Evolutionary conservation across 192 early-diverging fungal species (phyloP), one percentile per base, ranked within the genome.

Genomic region (Coemansia sp.): DNA sequence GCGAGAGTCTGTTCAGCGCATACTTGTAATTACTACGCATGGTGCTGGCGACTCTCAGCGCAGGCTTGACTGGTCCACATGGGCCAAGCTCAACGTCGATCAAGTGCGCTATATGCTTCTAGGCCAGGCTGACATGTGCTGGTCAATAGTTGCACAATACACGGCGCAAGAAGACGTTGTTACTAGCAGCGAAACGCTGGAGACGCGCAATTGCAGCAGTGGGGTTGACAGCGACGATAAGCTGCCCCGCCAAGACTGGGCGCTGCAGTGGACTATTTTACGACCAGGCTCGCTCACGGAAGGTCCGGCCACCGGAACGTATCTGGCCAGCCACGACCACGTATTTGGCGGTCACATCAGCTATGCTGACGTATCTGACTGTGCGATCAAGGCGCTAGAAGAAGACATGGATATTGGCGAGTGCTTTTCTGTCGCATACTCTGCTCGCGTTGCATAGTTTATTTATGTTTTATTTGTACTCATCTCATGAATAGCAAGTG

Each of bases 401-500:
- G 63, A 74, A 32, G 52, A 68, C 15, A 80, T 80, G 77, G 77
- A 80, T 37, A 35, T 68, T 56, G 65, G 61, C 0, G 65, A 70
- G 16, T 62, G 61, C 0, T 80, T 80, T 53, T 80, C 77, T 15
- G 62, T 80, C 10, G 77, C 77, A 0, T 80, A 80, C 38, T 80
- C 77, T 12, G 27, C 77, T 0, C 41, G 77, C 16, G 77, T 80
- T 11, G 72, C 77, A 15, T 78, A 69, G 22, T 15, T 10, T 16
- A 16, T 50, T 27, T 50, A 40, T 35, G 34, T 22, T 35, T 35
- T 35, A 7, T 35, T 34, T 35, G 34, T 22, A 22, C 22, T 24
- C 22, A 24, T 24, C 22, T 7, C 34, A 35, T 8, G 34, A 35
- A 35, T 35, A 35, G 34, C 34, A 24, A 24, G 22, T 1, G 22